These are phyloP conservation scores for Aciculosporium take DNA, from an alignment of 2,329 filamentous ascomycete species.

Conservation along the genomic window DNA sequence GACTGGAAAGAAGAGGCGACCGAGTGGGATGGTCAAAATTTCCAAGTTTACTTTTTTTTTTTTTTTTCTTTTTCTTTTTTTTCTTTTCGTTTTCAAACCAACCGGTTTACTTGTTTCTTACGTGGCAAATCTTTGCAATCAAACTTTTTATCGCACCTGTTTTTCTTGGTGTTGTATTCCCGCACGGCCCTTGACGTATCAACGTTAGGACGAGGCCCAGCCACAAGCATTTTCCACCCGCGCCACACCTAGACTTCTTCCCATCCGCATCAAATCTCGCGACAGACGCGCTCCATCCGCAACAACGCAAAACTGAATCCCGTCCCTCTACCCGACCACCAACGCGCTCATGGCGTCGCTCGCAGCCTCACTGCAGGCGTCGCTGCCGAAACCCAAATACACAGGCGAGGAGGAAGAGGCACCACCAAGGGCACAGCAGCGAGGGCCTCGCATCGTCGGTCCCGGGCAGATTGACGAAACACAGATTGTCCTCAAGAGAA, in stretches of 20 bases:
- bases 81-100: too few relatives aligned
- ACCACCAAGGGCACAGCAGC: constrained; percentile 54
- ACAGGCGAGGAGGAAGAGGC: constrained; percentile 78
- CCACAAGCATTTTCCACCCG: too few relatives aligned
- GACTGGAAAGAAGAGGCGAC: too few relatives aligned
- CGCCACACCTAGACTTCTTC: constrained; percentile 21
- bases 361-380: constrained; percentile 58
- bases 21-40: too few relatives aligned
- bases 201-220: too few relatives aligned
- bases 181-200: too few relatives aligned
- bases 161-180: too few relatives aligned
- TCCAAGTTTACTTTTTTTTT: too few relatives aligned
- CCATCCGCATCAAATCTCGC: constrained; percentile 6
- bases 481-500: constrained; percentile 70
- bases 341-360: constrained; percentile 45
- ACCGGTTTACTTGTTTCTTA: too few relatives aligned
- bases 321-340: constrained; percentile 8
- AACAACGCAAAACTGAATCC: constrained; percentile 8
- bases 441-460: constrained; percentile 70
- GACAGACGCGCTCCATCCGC: constrained; percentile 5
- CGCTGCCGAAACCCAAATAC: constrained; percentile 81
- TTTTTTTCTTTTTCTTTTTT: too few relatives aligned
- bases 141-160: too few relatives aligned
- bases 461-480: constrained; percentile 69
- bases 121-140: too few relatives aligned